Percentiles rank a stretch among this genome's conserved stretches.
Evolutionary conservation across 208 protist species (phyloP).

Genomic region (Spongospora subterranea): DNA sequence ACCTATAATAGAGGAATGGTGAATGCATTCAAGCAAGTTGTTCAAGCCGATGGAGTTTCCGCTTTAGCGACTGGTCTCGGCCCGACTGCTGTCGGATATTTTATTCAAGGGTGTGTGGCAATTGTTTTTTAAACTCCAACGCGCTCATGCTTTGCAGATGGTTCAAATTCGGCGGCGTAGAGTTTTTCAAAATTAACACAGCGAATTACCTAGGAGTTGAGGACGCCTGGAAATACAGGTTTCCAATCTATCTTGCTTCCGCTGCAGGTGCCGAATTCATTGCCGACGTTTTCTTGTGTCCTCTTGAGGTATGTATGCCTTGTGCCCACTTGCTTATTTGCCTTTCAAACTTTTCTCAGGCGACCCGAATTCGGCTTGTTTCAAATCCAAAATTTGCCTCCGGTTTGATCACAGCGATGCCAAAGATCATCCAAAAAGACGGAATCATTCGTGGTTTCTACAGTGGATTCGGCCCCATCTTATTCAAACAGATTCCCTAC

Average conservation of each 20-base stretch:
- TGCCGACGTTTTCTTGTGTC: constrained; percentile 79
- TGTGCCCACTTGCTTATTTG: background rate
- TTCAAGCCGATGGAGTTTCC: constrained; percentile 66
- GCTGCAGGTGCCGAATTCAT: constrained; percentile 76
- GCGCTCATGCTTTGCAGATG: constrained; percentile 58
- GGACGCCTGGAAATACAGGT: constrained; percentile 70
- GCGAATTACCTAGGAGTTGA: constrained; percentile 80
- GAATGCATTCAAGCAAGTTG: constrained; percentile 67
- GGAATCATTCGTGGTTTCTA: constrained; percentile 76
- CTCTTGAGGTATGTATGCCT: constrained; percentile 70
- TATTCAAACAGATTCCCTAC: constrained; percentile 85
- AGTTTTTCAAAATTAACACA: constrained; percentile 79
- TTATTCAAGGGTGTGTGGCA: constrained; percentile 71
- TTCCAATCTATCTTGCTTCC: constrained; percentile 70
- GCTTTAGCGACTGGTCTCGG: constrained; percentile 74
- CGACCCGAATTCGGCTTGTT: constrained; percentile 74
- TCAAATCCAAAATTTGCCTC: constrained; percentile 65
- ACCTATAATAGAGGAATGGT: constrained; percentile 72
- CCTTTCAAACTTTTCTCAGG: constrained; percentile 18
- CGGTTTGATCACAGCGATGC: constrained; percentile 65
- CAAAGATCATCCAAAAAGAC: constrained; percentile 69
- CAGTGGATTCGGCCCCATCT: constrained; percentile 77
- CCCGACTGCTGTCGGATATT: constrained; percentile 77
- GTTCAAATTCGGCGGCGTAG: constrained; percentile 80
- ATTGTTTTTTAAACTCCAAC: background rate